Evolutionary conservation across 1,139 yeast species (phyloP), one percentile per base, ranked within the genome.

Genomic region (Kodamaea sp.): DNA sequence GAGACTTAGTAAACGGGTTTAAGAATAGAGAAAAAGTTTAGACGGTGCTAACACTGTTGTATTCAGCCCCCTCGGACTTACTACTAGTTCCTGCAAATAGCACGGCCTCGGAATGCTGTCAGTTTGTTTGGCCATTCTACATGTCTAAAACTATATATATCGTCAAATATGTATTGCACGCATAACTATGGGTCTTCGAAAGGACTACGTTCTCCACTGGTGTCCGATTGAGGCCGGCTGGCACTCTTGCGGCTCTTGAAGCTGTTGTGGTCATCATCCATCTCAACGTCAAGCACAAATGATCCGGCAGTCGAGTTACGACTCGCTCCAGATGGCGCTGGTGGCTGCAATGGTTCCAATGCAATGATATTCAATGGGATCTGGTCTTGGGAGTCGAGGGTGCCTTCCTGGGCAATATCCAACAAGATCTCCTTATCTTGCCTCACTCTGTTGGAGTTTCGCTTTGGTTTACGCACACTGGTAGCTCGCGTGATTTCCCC

Each of bases 401-500:
- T 18, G 24, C 21, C 15, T 18, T 35, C 34, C 26, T 38, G 18
- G 26, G 38, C 35, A 7, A 34, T 37, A 20, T 37, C 52, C 28
- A 51, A 38, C 23, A 47, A 33, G 22, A 49, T 38, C 31, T 49
- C 53, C 3, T 50, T 42, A 16, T 38, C 44, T 15, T 35, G 49
- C 8, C 32, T 26, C 22, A 29, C 24, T 12, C 15, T 20, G 14
- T 24, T 29, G 22, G 19, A 15, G 22, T 22, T 22, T 12, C 24
- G 32, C 11, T 27, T 26, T 19, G 44, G 46, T 20, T 58, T 41
- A 21, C 66, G 49, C 5, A 67, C 52, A 36, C 73, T 66, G 8
- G 73, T 66, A 31, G 75, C 75, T 9, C 76, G 56, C 27, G 63
- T 61, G 33, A 70, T 70, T 43, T 70, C 73, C 7, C 75, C 76